Evolutionary conservation across 2,329 filamentous ascomycete species (phyloP).

Genomic region (Pestalotiopsis sp.): DNA sequence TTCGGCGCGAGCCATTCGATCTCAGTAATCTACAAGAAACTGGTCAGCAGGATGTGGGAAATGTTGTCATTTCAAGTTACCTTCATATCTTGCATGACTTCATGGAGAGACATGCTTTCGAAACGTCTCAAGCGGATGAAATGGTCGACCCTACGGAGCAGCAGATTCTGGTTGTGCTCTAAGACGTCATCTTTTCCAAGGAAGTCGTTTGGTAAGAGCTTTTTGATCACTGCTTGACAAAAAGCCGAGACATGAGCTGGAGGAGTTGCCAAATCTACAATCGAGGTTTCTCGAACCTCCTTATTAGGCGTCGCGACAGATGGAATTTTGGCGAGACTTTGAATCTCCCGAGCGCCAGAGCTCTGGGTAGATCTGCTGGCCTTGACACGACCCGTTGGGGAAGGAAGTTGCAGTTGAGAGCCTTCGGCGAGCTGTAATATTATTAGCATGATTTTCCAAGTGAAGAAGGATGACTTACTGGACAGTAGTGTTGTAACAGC

Average conservation of each 20-base stretch:
- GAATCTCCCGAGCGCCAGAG: conserved; percentile 6
- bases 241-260: conserved; percentile 77
- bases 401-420: not conserved
- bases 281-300: conserved; percentile 45
- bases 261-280: conserved; percentile 71
- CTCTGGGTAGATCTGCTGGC: conserved; percentile 13
- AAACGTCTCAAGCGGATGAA: conserved; percentile 81
- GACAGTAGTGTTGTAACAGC: conserved; percentile 81
- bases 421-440: not conserved
- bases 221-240: conserved; percentile 74
- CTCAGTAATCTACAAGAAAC: conserved; percentile 56
- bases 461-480: conserved; percentile 35
- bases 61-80: conserved; percentile 41
- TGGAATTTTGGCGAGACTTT: conserved; percentile 20
- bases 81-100: conserved; percentile 75
- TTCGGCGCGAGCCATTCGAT: conserved; percentile 74
- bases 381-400: not conserved
- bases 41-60: conserved; percentile 13
- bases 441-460: not conserved
- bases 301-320: conserved; percentile 16
- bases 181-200: conserved; percentile 65
- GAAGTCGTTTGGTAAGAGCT: conserved; percentile 72
- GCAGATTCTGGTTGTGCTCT: conserved; percentile 57
- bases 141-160: conserved; percentile 71
- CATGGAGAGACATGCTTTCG: conserved; percentile 79